These are phyloP conservation scores for Skeletonema menzelii DNA, from an alignment of 108 stramenopile species.

Conservation along the genomic window DNA sequence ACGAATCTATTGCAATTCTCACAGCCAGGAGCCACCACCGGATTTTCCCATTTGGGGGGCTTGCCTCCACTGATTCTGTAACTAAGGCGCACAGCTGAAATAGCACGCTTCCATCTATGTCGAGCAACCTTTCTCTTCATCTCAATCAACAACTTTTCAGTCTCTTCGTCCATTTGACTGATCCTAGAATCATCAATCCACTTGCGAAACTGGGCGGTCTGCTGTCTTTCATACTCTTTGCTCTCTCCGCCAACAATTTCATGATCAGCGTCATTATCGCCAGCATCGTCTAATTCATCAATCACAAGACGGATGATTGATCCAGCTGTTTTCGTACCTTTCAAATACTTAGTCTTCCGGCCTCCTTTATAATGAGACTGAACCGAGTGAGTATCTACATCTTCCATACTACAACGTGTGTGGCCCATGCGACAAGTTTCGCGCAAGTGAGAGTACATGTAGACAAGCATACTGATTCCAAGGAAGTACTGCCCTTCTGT, in stretches of 20 bases:
- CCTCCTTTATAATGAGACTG: constrained; percentile 8
- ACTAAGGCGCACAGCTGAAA: constrained; percentile 5
- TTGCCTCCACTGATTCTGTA: constrained; percentile 21
- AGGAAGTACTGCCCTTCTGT: constrained; percentile 24
- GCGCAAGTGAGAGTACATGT: constrained; percentile 23
- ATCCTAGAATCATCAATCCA: constrained; percentile 28
- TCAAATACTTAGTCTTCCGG: not conserved
- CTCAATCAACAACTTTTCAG: constrained; percentile 8
- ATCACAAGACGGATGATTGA: constrained; percentile 22
- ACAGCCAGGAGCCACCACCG: constrained; percentile 12
- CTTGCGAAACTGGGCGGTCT: constrained; percentile 9
- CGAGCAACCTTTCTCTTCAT: constrained; percentile 18
- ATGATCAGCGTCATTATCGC: constrained; percentile 13
- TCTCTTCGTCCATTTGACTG: constrained; percentile 14
- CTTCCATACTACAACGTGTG: constrained; percentile 8
- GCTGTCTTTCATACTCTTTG: constrained; percentile 19
- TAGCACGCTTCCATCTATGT: constrained; percentile 21
- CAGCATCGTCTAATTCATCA: constrained; percentile 8
- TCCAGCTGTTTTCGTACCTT: constrained; percentile 14
- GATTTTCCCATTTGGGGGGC: constrained; percentile 13
- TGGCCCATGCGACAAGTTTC: constrained; percentile 16
- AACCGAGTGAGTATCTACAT: constrained; percentile 7
- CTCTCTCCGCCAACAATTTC: constrained; percentile 2
- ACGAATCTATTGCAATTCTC: constrained; percentile 20
- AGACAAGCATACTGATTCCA: constrained; percentile 21